These are phyloP conservation scores for Phytophthora sp. DNA, from an alignment of 352 stramenopile species.

Conservation along the genomic window DNA sequence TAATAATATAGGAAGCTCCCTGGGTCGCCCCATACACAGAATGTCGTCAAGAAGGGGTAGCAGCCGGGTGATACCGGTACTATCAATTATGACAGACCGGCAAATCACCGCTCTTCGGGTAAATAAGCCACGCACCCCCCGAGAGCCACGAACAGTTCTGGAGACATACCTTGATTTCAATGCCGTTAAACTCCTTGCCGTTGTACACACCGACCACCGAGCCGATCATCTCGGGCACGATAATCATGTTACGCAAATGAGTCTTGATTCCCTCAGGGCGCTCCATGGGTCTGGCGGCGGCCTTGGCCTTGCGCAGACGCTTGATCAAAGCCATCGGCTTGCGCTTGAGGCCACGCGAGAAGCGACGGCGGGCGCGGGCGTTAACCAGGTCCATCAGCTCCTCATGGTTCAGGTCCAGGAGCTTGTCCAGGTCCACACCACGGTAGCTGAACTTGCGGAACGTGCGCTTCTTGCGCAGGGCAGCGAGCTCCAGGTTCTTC, in stretches of 20 bases:
- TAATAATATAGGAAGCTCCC: conserved; percentile 51
- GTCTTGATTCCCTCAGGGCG: conserved; percentile 99
- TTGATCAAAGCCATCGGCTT: conserved; percentile 99
- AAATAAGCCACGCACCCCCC: conserved; percentile 73
- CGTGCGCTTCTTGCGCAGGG: conserved; percentile 99
- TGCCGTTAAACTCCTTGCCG: conserved; percentile 99
- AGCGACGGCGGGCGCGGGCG: conserved; percentile 95
- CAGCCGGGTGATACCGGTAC: conserved; percentile 41
- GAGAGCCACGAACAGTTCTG: conserved; percentile 84
- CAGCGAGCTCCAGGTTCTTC: conserved; percentile 90
- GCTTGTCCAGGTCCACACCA: conserved; percentile 99
- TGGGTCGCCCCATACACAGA: conserved; percentile 92
- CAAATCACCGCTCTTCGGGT: conserved; percentile 70
- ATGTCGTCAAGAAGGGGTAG: conserved; percentile 77
- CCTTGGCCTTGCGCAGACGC: conserved; percentile 99
- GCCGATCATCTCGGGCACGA: conserved; percentile 99
- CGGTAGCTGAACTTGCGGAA: conserved; percentile 99
- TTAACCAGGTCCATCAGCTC: conserved; percentile 99
- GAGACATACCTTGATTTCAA: conserved; percentile 99
- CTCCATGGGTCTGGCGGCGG: conserved; percentile 96
- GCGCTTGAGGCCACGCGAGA: conserved; percentile 98
- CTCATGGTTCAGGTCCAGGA: conserved; percentile 99
- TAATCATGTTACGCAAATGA: conserved; percentile 99
- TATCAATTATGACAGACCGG: conserved; percentile 3
- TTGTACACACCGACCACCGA: conserved; percentile 99